Conservation (phyloP, 768 basidiomycete genomes). For the Lactarius vividus region DNA sequence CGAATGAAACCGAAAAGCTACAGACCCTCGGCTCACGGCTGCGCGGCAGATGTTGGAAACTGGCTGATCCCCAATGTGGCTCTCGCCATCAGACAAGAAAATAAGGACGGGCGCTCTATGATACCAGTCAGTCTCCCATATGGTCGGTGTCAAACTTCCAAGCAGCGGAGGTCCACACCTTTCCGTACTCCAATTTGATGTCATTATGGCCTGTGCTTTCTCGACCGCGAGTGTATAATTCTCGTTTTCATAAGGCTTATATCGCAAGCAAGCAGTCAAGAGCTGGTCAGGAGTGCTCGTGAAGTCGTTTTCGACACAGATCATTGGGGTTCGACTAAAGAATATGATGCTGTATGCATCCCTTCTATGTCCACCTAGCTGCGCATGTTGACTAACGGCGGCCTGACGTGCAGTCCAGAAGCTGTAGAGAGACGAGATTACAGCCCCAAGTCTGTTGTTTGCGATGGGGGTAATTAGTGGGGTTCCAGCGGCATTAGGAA, state of each 20-base stretch:
- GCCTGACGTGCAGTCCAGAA: slow-evolving; percentile 55
- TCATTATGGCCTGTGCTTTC: slow-evolving; percentile 40
- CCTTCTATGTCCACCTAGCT: slow-evolving; percentile 34
- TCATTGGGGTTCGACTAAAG: slow-evolving; percentile 36
- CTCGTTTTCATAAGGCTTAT: slow-evolving; percentile 39
- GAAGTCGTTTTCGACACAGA: slow-evolving; percentile 45
- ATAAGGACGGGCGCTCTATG: slow-evolving; percentile 49
- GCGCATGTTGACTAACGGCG: slow-evolving; percentile 32
- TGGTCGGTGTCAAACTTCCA: background rate
- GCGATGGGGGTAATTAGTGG: slow-evolving; percentile 36
- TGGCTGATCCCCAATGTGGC: slow-evolving; percentile 37
- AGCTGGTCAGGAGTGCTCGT: slow-evolving; percentile 44
- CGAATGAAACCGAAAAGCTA: background rate
- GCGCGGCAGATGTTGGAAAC: slow-evolving; percentile 43
- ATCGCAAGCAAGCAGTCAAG: slow-evolving; percentile 38
- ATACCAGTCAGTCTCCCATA: slow-evolving; percentile 16
- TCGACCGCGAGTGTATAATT: slow-evolving; percentile 43
- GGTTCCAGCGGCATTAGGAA: slow-evolving; percentile 42
- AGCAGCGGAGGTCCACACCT: slow-evolving; percentile 33
- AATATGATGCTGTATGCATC: slow-evolving; percentile 57
- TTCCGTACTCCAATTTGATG: slow-evolving; percentile 49
- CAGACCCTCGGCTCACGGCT: slow-evolving; percentile 45
- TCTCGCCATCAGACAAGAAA: slow-evolving; percentile 57
- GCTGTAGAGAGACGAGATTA: slow-evolving; percentile 49
- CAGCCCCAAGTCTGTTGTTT: slow-evolving; percentile 55